Base-by-base conservation (phyloP, 202 grass and related monocot genomes). In the Panicum virgatum region DNA sequence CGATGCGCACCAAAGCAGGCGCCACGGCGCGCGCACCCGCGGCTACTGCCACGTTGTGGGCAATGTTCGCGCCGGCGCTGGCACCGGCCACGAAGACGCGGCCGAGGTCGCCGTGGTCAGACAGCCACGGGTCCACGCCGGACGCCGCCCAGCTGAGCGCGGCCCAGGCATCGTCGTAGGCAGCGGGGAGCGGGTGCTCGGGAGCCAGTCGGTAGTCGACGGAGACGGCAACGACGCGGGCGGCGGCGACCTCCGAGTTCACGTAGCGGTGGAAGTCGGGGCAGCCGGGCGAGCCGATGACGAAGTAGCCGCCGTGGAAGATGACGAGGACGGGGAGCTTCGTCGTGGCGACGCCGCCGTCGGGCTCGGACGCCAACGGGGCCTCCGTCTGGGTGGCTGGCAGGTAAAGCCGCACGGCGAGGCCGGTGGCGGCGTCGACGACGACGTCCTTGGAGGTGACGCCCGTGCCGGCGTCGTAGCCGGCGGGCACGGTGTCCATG, bases 231-330 rank as follows among this genome's bases (percentile, higher is more conserved):
- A 92, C 12, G 47, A 51, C 81, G 16, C 82, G 32, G 11, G 90
- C 80, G 15, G 26, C 9, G 47, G 82, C 70, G 15, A 80, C 91
- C 5, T 92, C 82, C 32, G 66, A 77, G 80, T 81, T 92, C 64
- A 90, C 40, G 80, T 86, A 89, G 82, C 53, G 40, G 75, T 97
- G 87, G 52, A 74, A 40, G 42, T 9, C 9, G 11, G 62, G 80
- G 8, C 37, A 25, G 65, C 68, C 52, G 8, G 85, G 72, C 2
- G 87, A 92, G 8, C 89, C 85, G 27, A 90, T 34, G 86, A 92
- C 72, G 77, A 94, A 92, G 63, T 56, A 86, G 20, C 94, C 91
- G 4, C 94, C 94, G 65, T 97, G 94, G 81, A 85, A 93, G 65
- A 91, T 73, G 57, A 93, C 86, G 75, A 89, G 51, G 80, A 97